Conservation (phyloP, 495 filamentous ascomycete species). For the Penicillium lividum region DNA sequence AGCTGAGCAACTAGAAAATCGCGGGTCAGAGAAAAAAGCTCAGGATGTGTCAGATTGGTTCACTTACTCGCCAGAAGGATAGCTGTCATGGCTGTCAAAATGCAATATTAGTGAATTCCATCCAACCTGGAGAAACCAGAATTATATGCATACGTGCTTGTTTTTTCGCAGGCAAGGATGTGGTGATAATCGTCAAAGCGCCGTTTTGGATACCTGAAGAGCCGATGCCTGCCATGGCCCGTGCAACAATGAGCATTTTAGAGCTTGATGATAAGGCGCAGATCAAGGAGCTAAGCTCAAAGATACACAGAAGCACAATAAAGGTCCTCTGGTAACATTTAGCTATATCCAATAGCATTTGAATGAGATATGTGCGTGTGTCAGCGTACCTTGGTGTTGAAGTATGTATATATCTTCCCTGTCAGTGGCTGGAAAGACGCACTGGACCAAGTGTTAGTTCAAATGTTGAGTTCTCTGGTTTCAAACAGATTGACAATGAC, state of each 20-base stretch:
- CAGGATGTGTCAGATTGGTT: constrained; percentile 34
- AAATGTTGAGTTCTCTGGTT: background rate
- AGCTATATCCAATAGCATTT: background rate
- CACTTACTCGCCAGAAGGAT: constrained; percentile 11
- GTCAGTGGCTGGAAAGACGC: constrained; percentile 44
- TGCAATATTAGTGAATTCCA: background rate
- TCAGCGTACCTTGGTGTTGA: constrained; percentile 38
- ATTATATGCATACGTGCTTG: constrained; percentile 31
- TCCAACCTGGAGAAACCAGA: background rate
- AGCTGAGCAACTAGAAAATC: constrained; percentile 31
- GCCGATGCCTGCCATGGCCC: constrained; percentile 47
- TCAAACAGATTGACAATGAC: background rate
- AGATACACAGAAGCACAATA: constrained; percentile 38
- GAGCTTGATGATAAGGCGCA: constrained; percentile 44
- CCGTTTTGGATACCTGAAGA: constrained; percentile 52
- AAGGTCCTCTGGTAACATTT: constrained; percentile 28
- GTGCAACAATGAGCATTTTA: constrained; percentile 46
- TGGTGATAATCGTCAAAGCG: constrained; percentile 50
- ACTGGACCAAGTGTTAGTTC: constrained; percentile 18
- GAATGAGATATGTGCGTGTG: background rate
- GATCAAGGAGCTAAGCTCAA: constrained; percentile 44
- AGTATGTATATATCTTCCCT: constrained; percentile 48
- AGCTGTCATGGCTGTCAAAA: constrained; percentile 6
- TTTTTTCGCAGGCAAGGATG: constrained; percentile 44
- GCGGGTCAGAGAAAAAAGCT: constrained; percentile 29